A percentile compares a stretch with the other conserved stretches of the same genome.
These are phyloP conservation scores for Aspergillus brunneoviolaceus DNA, from an alignment of 2,329 filamentous ascomycete genomes.

Conservation along the genomic window DNA sequence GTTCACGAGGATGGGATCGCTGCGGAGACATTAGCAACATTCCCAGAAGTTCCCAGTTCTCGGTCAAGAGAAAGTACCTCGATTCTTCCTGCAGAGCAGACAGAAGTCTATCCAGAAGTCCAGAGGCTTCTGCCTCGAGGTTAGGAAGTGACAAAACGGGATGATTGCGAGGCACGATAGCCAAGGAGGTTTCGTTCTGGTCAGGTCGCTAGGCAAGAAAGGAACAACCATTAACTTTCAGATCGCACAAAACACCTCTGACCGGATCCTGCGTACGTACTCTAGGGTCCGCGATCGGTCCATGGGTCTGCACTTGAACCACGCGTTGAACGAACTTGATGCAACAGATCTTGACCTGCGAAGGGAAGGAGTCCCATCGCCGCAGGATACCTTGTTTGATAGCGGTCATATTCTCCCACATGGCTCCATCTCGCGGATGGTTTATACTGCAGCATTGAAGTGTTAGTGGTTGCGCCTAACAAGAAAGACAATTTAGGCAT, in stretches of 20 bases:
- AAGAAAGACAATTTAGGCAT: not conserved
- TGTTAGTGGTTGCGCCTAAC: conserved; percentile 25
- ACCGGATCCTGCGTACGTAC: conserved; percentile 53
- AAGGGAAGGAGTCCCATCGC: conserved; percentile 77
- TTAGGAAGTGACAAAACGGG: conserved; percentile 73
- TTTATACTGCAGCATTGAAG: conserved; percentile 65
- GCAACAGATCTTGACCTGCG: conserved; percentile 84
- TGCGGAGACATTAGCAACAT: conserved; percentile 38
- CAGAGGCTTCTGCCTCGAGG: conserved; percentile 89
- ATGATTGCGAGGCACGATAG: conserved; percentile 81
- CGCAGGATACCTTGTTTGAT: conserved; percentile 88
- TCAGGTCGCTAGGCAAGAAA: conserved; percentile 59
- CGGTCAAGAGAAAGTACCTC: conserved; percentile 54
- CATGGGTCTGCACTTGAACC: conserved; percentile 87
- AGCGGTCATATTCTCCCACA: conserved; percentile 83
- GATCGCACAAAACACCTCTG: conserved; percentile 1
- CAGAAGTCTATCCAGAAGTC: conserved; percentile 84
- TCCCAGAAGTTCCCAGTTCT: not conserved
- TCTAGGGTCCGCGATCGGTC: conserved; percentile 75
- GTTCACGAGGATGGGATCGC: conserved; percentile 84
- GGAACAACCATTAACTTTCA: conserved; percentile 14
- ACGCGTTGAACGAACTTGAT: conserved; percentile 96
- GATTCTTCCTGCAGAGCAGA: conserved; percentile 80
- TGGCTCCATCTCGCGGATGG: conserved; percentile 74
- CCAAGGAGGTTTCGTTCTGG: conserved; percentile 79